Evolutionary conservation across 257 asterid genomes (phyloP), one percentile per base, ranked within the genome.

Genomic region (Solanum gracilifrons): DNA sequence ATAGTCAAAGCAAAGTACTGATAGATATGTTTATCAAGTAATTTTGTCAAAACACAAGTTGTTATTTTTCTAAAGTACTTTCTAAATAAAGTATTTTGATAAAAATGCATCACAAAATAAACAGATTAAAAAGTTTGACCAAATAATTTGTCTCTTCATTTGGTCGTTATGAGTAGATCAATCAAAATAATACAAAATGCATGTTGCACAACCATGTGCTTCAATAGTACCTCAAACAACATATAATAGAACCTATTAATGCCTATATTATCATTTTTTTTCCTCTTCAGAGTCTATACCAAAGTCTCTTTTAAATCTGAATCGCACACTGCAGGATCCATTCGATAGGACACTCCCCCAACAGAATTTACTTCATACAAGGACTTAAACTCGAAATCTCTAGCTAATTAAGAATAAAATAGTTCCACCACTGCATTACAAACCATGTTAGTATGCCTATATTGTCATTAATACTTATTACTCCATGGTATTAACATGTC

Each of bases 321-420:
- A 55, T 55, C 0, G 0, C 4, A 0, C 2, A 55, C 0, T 6
- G 11, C 0, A 55, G 0, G 5, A 55, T 7, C 4, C 10, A 20
- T 3, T 48, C 3, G 21, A 7, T 3, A 15, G 21, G 58, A 48
- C 1, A 48, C 7, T 48, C 8, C 18, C 0, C 8, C 60, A 20
- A 20, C 0, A 7, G 0, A 20, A 0, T 55, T 55, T 55, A 20
- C 25, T 55, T 7, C 66, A 21, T 55, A 1, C 5, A 20, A 55
- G 12, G 0, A 20, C 1, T 55, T 0, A 20, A 55, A 55, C 1
- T 0, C 2, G 2, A 55, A 55, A 55, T 6, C 1, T 55, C 12
- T 55, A 55, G 0, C 0, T 18, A 55, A 3, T 55, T 55, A 18
- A 55, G 0, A 18, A 55, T 55, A 3, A 55, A 55, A 55, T 0